A percentile compares a stretch with the other conserved stretches of the same genome.
Conservation (phyloP, 441 rosid genomes). For the Daphne laureola region DNA sequence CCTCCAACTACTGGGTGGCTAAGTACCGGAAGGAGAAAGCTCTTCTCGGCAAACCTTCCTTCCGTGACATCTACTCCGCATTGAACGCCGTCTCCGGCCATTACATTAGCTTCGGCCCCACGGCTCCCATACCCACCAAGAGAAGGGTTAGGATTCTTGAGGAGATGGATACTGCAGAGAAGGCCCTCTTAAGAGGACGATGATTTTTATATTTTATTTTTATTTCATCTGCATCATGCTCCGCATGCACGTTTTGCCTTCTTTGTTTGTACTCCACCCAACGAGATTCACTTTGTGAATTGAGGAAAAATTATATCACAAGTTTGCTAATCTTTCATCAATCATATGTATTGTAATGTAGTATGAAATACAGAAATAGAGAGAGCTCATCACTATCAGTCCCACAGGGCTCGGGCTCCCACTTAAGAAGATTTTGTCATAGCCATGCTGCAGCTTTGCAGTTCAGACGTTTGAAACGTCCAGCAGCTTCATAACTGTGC, state of each 20-base stretch:
- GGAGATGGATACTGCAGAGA: conserved; percentile 91
- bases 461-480: too few relatives aligned
- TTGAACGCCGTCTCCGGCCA: conserved; percentile 86
- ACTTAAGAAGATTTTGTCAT: too few relatives aligned
- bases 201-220: conserved; percentile 13
- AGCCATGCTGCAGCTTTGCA: too few relatives aligned
- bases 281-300: conserved; percentile 17
- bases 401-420: too few relatives aligned
- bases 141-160: conserved; percentile 80
- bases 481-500: too few relatives aligned
- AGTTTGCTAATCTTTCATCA: too few relatives aligned
- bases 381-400: too few relatives aligned
- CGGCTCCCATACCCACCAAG: conserved; percentile 76
- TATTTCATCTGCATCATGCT: neutral
- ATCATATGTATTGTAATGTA: too few relatives aligned
- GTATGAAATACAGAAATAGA: too few relatives aligned
- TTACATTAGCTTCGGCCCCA: conserved; percentile 91
- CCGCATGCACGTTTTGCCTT: neutral
- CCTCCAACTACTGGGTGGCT: conserved; percentile 82
- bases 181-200: conserved; percentile 70
- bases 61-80: conserved; percentile 80
- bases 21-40: conserved; percentile 89
- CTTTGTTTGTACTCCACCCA: neutral
- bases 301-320: neutral
- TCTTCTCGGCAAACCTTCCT: conserved; percentile 63